phyloP scores from a whole-genome alignment of 345 rosid species.

The Salix brachista region DNA sequence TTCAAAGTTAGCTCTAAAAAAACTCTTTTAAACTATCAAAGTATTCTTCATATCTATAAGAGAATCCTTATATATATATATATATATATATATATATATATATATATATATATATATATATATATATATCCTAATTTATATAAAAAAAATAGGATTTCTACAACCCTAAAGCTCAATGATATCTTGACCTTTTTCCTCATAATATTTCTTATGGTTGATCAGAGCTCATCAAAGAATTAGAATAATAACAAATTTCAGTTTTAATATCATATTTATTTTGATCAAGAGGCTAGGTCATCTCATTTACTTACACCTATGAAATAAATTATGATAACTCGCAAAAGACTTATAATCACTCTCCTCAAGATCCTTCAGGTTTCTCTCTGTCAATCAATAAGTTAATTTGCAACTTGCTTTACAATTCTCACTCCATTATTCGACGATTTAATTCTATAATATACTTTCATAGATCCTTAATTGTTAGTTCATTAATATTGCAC shows the following conservation, averaged over 20 bases:
- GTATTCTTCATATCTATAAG: neutral
- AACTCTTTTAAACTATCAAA: neutral
- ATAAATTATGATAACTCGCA: no score
- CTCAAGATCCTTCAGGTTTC: neutral
- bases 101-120: no score
- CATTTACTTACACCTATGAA: neutral
- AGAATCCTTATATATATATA: no score
- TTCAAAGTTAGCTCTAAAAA: no score
- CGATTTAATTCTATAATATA: no score
- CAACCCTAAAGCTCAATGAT: neutral
- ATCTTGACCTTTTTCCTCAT: neutral
- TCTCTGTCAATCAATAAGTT: neutral
- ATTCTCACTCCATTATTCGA: neutral
- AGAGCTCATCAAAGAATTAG: accelerated
- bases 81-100: no score
- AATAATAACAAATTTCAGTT: no score
- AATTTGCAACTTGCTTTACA: no score
- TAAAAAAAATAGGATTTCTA: neutral
- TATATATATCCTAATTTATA: no score
- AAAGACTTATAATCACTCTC: neutral
- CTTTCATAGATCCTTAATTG: no score
- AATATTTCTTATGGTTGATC: neutral
- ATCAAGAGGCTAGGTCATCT: no score
- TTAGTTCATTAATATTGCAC: no score
- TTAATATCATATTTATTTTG: neutral